phyloP scores from a whole-genome alignment of 148 eudicot genomes.

The Silene conica region DNA sequence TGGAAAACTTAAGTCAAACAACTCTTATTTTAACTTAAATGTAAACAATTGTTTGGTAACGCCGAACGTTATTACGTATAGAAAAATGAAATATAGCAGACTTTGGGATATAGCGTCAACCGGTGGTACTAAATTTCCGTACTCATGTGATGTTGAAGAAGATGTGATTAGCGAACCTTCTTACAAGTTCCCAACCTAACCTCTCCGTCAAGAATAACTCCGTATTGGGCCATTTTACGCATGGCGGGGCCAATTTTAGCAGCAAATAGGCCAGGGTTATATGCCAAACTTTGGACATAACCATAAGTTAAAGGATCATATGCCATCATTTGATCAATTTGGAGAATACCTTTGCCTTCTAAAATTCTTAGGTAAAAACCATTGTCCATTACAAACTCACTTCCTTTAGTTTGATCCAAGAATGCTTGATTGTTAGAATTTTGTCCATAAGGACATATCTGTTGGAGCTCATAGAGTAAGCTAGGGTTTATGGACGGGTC shows the following conservation, averaged over 20 bases:
- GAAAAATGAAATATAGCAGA: too few relatives aligned
- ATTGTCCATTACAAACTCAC: conserved; percentile 24
- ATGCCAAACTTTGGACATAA: conserved; percentile 12
- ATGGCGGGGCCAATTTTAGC: conserved; percentile 24
- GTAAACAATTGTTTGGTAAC: too few relatives aligned
- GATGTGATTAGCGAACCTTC: background rate
- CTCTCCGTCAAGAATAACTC: conserved; percentile 13
- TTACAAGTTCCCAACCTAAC: conserved; percentile 16
- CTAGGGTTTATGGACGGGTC: conserved; percentile 33
- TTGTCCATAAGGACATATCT: conserved; percentile 28
- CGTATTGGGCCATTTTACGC: conserved; percentile 16
- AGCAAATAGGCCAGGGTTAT: background rate
- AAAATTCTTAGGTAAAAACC: conserved; percentile 13
- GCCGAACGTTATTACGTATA: too few relatives aligned
- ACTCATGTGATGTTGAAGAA: background rate
- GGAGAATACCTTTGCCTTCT: conserved; percentile 13
- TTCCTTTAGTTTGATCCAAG: conserved; percentile 27
- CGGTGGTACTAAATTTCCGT: too few relatives aligned
- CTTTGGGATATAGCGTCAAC: too few relatives aligned
- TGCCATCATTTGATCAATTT: conserved; percentile 25
- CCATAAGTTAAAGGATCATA: conserved; percentile 15
- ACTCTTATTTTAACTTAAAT: too few relatives aligned
- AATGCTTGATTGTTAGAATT: conserved; percentile 12
- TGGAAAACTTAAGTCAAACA: too few relatives aligned
- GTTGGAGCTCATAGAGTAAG: conserved; percentile 24